Conservation (phyloP, 2,329 filamentous ascomycete genomes). For the Stachybotrys echinatus region DNA sequence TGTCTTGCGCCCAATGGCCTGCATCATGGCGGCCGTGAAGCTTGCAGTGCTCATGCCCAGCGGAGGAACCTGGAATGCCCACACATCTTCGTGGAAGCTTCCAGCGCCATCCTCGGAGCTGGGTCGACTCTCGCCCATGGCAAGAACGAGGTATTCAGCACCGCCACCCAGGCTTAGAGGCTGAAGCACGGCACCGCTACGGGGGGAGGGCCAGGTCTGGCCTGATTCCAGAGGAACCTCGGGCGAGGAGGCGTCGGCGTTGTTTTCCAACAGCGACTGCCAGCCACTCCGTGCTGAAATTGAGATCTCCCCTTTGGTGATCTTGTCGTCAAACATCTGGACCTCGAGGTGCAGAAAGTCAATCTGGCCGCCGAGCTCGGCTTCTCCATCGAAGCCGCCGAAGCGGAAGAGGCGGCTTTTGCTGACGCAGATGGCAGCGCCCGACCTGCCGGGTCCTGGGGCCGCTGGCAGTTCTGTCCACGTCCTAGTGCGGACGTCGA, state of each 20-base stretch:
- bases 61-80: conserved; percentile 58
- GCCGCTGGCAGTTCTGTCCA: conserved; percentile 68
- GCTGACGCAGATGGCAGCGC: conserved; percentile 60
- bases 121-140: conserved; percentile 52
- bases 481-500: conserved; percentile 55
- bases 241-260: conserved; percentile 23
- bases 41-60: conserved; percentile 49
- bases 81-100: conserved; percentile 54
- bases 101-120: conserved; percentile 44
- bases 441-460: conserved; percentile 61
- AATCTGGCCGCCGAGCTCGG: conserved; percentile 64
- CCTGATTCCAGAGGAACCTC: conserved; percentile 27
- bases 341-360: conserved; percentile 59
- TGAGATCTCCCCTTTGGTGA: conserved; percentile 41
- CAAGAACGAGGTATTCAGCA: conserved; percentile 56
- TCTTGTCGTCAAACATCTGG: conserved; percentile 49
- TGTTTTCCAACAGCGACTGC: conserved; percentile 43
- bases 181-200: conserved; percentile 50
- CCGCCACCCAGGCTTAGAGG: conserved; percentile 54
- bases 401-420: conserved; percentile 68
- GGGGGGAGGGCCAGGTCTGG: conserved; percentile 44
- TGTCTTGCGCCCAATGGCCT: conserved; percentile 45
- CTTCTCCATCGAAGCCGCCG: conserved; percentile 70
- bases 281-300: conserved; percentile 47
- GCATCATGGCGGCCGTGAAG: conserved; percentile 49